Percentiles rank a stretch among this genome's conserved stretches.
phyloP scores from a whole-genome alignment of 1,284 basidiomycete genomes.

The Trametes hirsuta region DNA sequence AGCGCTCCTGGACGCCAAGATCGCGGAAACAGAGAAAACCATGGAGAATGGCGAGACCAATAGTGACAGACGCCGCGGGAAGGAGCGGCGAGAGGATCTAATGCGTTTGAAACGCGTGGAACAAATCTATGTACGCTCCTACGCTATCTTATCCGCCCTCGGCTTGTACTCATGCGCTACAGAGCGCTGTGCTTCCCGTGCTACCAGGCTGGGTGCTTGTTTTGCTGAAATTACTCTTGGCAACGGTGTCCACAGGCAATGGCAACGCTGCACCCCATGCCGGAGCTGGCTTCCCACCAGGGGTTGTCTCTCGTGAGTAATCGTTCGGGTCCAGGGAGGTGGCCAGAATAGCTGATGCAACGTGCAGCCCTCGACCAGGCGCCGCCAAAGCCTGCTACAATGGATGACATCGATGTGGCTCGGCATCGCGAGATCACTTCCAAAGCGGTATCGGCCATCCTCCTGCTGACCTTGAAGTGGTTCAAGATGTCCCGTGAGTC shows the following conservation, averaged over 20 bases:
- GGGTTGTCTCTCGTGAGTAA: conserved; percentile 67
- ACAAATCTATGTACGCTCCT: conserved; percentile 79
- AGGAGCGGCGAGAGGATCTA: conserved; percentile 76
- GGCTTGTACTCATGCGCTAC: neutral
- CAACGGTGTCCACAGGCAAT: conserved; percentile 83
- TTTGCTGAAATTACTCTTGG: conserved; percentile 84
- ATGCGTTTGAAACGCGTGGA: conserved; percentile 88
- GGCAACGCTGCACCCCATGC: conserved; percentile 57
- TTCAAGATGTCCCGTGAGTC: conserved; percentile 94
- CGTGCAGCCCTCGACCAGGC: conserved; percentile 61
- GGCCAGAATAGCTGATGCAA: conserved; percentile 13
- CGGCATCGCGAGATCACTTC: conserved; percentile 98
- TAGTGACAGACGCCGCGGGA: conserved; percentile 64
- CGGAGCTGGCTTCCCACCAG: conserved; percentile 70
- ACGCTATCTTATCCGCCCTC: neutral
- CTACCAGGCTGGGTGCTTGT: conserved; percentile 89
- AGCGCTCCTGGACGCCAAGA: conserved; percentile 69
- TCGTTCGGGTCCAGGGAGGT: neutral
- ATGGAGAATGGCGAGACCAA: conserved; percentile 56
- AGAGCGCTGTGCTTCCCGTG: conserved; percentile 81
- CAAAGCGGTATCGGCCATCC: conserved; percentile 95
- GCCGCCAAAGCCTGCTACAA: conserved; percentile 71
- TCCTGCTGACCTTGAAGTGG: conserved; percentile 93
- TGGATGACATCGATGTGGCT: conserved; percentile 95
- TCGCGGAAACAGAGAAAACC: conserved; percentile 65